Conservation (phyloP, 2,329 filamentous ascomycete species). For the Colletotrichum tamarilloi region DNA sequence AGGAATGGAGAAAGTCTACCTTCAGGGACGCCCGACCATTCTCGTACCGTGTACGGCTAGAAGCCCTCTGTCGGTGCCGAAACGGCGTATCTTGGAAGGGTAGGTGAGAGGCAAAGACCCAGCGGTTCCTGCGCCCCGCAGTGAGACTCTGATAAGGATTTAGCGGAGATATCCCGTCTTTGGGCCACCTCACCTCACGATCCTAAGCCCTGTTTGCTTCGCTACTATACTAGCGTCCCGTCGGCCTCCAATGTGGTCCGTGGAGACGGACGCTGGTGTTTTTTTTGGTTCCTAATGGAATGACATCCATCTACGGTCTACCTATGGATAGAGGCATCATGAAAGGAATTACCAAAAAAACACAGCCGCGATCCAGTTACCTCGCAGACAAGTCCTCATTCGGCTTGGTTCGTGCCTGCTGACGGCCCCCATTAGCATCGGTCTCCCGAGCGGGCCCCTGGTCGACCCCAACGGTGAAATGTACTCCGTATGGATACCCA, state of each 20-base stretch:
- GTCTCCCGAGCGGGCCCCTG: neutral
- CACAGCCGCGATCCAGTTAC: slow-evolving; percentile 16
- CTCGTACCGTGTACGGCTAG: neutral
- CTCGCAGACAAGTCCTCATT: neutral
- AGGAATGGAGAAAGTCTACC: neutral
- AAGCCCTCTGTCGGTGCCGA: slow-evolving; percentile 15
- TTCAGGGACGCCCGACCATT: neutral
- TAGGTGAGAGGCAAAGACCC: neutral
- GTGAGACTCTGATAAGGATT: slow-evolving; percentile 24
- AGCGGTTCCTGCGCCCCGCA: neutral
- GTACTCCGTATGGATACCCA: neutral
- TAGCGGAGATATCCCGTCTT: slow-evolving; percentile 18
- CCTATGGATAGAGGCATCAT: neutral
- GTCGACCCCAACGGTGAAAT: neutral
- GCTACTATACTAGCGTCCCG: neutral
- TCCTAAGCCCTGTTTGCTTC: neutral
- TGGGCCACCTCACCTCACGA: too few relatives aligned
- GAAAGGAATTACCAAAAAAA: neutral
- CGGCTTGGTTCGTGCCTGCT: neutral
- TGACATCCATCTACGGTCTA: neutral
- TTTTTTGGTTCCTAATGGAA: neutral
- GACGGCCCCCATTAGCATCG: neutral
- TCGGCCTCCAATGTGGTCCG: neutral
- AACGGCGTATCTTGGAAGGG: neutral
- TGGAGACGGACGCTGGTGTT: too few relatives aligned